A percentile compares a stretch with the other conserved stretches of the same genome.
Conservation (phyloP, 305 asterid species). For the Plantago coronopus region DNA sequence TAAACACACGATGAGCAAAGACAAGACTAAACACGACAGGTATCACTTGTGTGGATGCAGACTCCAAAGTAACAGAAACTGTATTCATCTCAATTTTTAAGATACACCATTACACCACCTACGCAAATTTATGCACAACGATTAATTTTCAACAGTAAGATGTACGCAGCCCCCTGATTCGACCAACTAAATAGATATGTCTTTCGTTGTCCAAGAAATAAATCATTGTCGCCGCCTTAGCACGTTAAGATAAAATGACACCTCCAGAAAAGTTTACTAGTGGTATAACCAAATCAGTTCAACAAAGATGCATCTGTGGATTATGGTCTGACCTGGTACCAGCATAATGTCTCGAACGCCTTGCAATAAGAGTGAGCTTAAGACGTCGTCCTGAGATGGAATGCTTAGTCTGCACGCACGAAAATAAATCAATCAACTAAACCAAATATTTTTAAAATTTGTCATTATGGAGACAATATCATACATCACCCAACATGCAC, state of each 20-base stretch:
- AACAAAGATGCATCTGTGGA: conserved; percentile 5
- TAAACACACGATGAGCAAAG: background rate
- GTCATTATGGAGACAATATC: conserved; percentile 8
- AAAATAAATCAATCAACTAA: conserved; percentile 31
- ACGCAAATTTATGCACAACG: too few species aligned
- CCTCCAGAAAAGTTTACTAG: conserved; percentile 11
- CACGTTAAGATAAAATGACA: conserved; percentile 1
- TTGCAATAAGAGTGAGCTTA: conserved; percentile 70
- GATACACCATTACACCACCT: too few species aligned
- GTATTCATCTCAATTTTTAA: background rate
- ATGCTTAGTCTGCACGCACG: conserved; percentile 55
- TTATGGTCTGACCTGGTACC: conserved; percentile 72
- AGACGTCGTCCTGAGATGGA: conserved; percentile 75
- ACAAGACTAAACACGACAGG: background rate
- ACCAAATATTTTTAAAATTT: conserved; percentile 17
- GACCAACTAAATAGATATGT: too few species aligned
- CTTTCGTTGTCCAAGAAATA: too few species aligned
- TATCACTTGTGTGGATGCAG: too few species aligned
- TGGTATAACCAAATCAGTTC: conserved; percentile 12
- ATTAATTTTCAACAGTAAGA: too few species aligned
- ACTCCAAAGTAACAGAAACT: conserved; percentile 5
- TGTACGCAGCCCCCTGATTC: too few species aligned
- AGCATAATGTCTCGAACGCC: conserved; percentile 98
- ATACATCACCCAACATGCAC: conserved; percentile 10
- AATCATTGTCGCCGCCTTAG: too few species aligned